phyloP scores from a whole-genome alignment of 129 eudicot genomes.

The Heracleum sosnowskyi region DNA sequence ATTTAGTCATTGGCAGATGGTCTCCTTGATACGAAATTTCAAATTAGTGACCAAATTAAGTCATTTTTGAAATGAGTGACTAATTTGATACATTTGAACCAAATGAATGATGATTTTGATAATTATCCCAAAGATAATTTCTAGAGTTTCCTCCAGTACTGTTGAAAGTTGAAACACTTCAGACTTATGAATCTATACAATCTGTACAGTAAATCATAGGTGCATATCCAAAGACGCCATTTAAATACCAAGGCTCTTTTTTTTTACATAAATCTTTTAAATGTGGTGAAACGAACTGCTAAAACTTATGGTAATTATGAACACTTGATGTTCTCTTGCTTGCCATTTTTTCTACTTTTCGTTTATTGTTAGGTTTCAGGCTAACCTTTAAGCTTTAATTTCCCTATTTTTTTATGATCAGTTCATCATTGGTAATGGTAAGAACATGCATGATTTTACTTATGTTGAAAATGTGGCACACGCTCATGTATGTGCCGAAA shows the following conservation, averaged over 20 bases:
- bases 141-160: neutral
- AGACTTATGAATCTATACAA: neutral
- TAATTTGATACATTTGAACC: too few relatives aligned
- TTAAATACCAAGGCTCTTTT: neutral
- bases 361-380: neutral
- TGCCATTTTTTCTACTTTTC: neutral
- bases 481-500: constrained; percentile 95
- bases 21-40: too few relatives aligned
- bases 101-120: too few relatives aligned
- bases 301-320: neutral
- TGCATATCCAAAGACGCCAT: neutral
- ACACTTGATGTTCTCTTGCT: neutral
- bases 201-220: neutral
- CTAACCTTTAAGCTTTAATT: neutral
- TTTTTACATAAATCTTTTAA: neutral
- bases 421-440: constrained; percentile 86
- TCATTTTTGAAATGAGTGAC: too few relatives aligned
- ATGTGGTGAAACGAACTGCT: neutral
- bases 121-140: neutral
- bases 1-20: too few relatives aligned
- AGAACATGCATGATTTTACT: constrained; percentile 85
- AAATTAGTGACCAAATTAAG: too few relatives aligned
- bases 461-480: constrained; percentile 98
- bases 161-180: neutral
- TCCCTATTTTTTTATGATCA: constrained; percentile 16